Conservation (phyloP, 352 stramenopile species). For the Globisporangium paddicum region DNA sequence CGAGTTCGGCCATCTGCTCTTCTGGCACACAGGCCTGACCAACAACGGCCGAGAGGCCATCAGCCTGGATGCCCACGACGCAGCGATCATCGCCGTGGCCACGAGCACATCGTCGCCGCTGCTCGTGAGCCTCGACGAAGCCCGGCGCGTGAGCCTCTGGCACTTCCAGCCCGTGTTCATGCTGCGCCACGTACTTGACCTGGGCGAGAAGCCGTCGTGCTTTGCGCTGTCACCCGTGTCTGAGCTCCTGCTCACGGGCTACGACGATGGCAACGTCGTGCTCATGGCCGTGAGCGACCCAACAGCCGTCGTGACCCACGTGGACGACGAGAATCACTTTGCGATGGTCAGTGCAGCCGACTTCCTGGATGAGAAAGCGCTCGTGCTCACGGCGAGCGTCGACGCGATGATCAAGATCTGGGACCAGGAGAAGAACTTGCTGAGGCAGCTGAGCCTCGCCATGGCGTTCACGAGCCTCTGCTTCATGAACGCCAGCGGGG, state of each 20-base stretch:
- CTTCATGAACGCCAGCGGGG: slow-evolving; percentile 61
- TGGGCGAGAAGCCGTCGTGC: slow-evolving; percentile 43
- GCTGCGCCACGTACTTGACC: slow-evolving; percentile 41
- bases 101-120: slow-evolving; percentile 40
- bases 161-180: slow-evolving; percentile 51
- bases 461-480: slow-evolving; percentile 57
- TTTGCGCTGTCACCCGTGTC: slow-evolving; percentile 47
- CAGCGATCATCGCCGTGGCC: slow-evolving; percentile 30
- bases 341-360: slow-evolving; percentile 57
- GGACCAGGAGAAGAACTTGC: slow-evolving; percentile 50
- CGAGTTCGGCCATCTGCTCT: slow-evolving; percentile 60
- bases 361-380: slow-evolving; percentile 50
- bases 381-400: slow-evolving; percentile 61
- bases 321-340: slow-evolving; percentile 44
- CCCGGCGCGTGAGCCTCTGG: slow-evolving; percentile 46
- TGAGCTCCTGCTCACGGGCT: slow-evolving; percentile 53
- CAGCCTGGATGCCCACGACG: slow-evolving; percentile 52
- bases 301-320: slow-evolving; percentile 26
- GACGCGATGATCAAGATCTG: slow-evolving; percentile 71
- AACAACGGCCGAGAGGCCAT: slow-evolving; percentile 35
- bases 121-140: slow-evolving; percentile 50
- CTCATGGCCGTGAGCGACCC: slow-evolving; percentile 41
- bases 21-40: slow-evolving; percentile 57
- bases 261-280: slow-evolving; percentile 54
- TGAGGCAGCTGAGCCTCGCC: slow-evolving; percentile 53